Conservation (phyloP, 75 land plant genomes). For the Larix kaempferi region DNA sequence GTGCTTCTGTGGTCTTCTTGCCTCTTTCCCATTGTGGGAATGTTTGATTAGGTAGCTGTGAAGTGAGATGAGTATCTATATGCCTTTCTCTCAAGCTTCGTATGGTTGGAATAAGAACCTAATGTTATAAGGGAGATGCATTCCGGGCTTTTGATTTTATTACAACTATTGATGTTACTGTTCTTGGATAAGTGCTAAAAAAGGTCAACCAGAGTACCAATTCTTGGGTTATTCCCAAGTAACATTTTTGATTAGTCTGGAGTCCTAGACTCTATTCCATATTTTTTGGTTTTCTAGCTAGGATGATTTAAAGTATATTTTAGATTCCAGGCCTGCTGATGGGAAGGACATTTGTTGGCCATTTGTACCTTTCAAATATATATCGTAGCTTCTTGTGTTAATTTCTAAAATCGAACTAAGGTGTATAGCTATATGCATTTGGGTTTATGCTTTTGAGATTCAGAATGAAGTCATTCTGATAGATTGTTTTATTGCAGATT, state of each 20-base stretch:
- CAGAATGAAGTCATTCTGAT: background rate
- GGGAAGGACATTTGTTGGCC: no score
- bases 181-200: background rate
- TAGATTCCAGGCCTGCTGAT: no score
- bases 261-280: no score
- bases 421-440: background rate
- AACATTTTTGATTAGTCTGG: background rate
- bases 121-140: background rate
- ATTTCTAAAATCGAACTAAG: background rate
- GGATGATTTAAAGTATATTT: no score
- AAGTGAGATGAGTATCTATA: background rate
- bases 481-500: constrained; percentile 42
- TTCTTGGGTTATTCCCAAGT: background rate
- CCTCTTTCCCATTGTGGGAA: background rate
- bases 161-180: background rate
- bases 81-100: background rate
- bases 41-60: background rate
- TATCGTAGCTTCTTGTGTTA: background rate
- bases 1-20: background rate
- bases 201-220: background rate
- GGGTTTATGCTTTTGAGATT: background rate
- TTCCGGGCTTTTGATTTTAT: background rate
- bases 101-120: background rate
- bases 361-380: background rate
- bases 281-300: no score